Percentiles rank a stretch among this genome's conserved stretches.
Conservation (phyloP, 1,139 yeast species). For the Magnusiomyces starmeri region DNA sequence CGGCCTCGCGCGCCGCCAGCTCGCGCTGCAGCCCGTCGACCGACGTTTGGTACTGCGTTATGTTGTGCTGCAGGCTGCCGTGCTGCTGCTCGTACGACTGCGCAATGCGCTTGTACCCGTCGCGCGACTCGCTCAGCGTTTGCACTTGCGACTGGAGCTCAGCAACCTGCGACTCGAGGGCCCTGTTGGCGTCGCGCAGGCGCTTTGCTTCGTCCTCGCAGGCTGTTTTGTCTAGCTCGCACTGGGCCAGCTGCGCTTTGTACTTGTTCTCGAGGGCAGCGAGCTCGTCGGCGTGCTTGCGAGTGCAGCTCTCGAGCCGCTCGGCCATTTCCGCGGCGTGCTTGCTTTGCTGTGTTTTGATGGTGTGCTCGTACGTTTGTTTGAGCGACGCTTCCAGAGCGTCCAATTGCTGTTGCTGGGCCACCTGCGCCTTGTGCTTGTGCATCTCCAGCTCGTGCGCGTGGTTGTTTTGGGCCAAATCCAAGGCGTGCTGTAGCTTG, state of each 20-base stretch:
- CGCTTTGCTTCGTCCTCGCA: background rate
- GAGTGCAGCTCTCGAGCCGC: background rate
- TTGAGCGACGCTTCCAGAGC: background rate
- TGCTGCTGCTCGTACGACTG: background rate
- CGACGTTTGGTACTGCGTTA: background rate
- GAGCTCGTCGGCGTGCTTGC: background rate
- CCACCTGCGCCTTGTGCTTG: background rate
- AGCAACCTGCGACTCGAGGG: background rate
- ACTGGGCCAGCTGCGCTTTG: background rate
- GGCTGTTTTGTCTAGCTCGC: background rate
- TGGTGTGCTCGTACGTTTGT: background rate
- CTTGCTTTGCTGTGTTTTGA: background rate
- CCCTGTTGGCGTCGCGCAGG: background rate
- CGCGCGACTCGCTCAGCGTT: background rate
- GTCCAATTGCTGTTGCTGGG: background rate
- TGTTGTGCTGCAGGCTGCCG: background rate
- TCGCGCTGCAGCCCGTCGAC: constrained; percentile 17
- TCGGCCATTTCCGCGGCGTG: background rate
- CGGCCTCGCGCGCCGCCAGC: constrained; percentile 19
- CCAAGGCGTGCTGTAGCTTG: background rate
- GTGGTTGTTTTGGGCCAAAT: background rate
- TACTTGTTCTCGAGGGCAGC: background rate
- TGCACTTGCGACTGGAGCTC: background rate
- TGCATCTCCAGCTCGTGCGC: background rate
- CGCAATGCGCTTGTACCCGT: background rate